Percentiles rank a stretch among this genome's conserved stretches.
These are phyloP conservation scores for Podospora anserina DNA, from an alignment of 495 filamentous ascomycete genomes.

Conservation along the genomic window DNA sequence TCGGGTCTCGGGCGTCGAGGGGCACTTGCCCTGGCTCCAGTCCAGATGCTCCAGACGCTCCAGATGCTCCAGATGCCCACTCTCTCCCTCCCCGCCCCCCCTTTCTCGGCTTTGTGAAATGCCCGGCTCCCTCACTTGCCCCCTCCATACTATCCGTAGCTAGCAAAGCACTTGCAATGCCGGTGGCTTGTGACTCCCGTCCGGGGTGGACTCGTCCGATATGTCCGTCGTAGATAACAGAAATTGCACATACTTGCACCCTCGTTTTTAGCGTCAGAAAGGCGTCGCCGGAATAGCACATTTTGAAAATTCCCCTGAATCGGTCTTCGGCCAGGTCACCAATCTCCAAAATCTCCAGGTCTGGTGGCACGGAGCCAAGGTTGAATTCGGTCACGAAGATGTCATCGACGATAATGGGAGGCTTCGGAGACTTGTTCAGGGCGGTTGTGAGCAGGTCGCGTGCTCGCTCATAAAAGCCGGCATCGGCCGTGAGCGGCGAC, in stretches of 20 bases:
- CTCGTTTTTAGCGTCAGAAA: conserved; percentile 90
- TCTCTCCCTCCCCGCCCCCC: background rate
- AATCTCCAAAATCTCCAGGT: conserved; percentile 94
- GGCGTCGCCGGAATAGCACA: conserved; percentile 94
- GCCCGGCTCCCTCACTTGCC: background rate
- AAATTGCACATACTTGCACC: conserved; percentile 65
- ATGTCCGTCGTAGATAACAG: conserved; percentile 1
- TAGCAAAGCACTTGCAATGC: conserved; percentile 1
- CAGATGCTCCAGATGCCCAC: background rate
- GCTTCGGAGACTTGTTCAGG: conserved; percentile 96
- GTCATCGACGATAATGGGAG: conserved; percentile 98
- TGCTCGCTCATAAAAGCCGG: conserved; percentile 82
- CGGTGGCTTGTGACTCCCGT: background rate
- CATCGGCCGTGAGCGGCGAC: conserved; percentile 95
- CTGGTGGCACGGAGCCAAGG: conserved; percentile 84
- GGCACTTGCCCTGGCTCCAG: background rate
- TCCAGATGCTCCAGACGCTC: background rate
- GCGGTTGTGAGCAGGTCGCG: conserved; percentile 92
- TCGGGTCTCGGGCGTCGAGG: background rate
- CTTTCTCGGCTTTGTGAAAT: background rate
- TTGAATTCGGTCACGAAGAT: conserved; percentile 98
- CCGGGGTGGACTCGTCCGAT: background rate
- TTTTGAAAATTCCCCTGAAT: conserved; percentile 97
- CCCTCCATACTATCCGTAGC: background rate
- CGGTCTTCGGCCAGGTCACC: conserved; percentile 95